Conservation (phyloP, 768 basidiomycete genomes). For the Erythrobasidium yunnanense region DNA sequence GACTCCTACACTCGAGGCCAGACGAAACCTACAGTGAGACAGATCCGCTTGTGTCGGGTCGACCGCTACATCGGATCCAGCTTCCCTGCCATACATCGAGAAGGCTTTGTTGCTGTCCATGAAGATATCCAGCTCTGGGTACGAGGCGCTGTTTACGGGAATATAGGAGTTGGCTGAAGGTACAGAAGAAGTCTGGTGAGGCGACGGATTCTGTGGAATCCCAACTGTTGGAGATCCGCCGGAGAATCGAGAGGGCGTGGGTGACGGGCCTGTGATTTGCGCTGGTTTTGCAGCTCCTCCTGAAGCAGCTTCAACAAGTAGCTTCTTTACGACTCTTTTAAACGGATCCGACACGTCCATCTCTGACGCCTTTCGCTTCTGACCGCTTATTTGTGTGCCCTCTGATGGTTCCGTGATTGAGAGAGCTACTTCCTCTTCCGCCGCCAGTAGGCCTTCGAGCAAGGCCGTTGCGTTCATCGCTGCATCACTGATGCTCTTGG, state of each 20-base stretch:
- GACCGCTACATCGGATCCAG: not conserved
- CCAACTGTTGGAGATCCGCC: not conserved
- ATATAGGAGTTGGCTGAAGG: not conserved
- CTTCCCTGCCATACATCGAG: too few relatives aligned
- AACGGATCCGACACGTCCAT: slow-evolving; percentile 10
- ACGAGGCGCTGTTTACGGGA: too few relatives aligned
- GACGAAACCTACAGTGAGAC: not conserved
- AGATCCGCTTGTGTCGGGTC: slow-evolving; percentile 17
- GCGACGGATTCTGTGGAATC: not conserved
- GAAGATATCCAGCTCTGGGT: slow-evolving; percentile 20
- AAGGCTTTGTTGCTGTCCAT: slow-evolving; percentile 1
- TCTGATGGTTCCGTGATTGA: not conserved
- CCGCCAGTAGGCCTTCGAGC: slow-evolving; percentile 20
- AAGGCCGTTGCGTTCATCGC: slow-evolving; percentile 17
- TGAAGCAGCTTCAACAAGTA: slow-evolving; percentile 14
- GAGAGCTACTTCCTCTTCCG: slow-evolving; percentile 13
- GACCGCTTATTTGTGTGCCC: not conserved
- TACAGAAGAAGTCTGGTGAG: not conserved
- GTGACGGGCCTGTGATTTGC: too few relatives aligned
- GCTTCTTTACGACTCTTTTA: slow-evolving; percentile 15
- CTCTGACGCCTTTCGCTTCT: not conserved
- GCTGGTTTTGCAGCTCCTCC: not conserved
- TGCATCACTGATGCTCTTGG: slow-evolving; percentile 23
- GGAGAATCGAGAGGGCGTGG: too few relatives aligned
- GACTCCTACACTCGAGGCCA: too few relatives aligned